Conservation (phyloP, 345 rosid species). For the Kernera saxatilis region DNA sequence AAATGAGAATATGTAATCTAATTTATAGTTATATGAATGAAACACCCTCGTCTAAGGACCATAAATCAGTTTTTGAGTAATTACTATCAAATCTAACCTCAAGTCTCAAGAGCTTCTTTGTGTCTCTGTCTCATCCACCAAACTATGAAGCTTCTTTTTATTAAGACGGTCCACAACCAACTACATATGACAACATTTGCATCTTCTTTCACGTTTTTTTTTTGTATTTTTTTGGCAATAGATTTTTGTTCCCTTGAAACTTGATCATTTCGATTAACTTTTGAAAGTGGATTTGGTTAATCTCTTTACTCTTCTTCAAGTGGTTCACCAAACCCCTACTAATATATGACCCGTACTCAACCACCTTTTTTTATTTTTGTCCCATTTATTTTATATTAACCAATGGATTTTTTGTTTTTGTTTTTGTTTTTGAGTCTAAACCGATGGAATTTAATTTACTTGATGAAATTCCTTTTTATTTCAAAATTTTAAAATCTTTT, state of each 20-base stretch:
- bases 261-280: not conserved
- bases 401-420: not conserved
- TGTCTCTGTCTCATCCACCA: slow-evolving; percentile 13
- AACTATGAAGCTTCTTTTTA: slow-evolving; percentile 5
- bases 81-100: not conserved
- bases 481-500: not conserved
- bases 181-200: not conserved
- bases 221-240: not conserved
- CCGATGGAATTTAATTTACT: not conserved
- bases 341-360: not conserved
- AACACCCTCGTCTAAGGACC: not conserved
- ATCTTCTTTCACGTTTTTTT: not conserved
- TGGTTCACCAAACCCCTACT: slow-evolving; percentile 24
- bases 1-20: not conserved
- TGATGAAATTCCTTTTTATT: not conserved
- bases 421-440: not conserved
- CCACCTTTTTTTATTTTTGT: not conserved
- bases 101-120: not conserved
- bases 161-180: not conserved
- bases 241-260: not conserved
- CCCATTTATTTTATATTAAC: not conserved
- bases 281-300: slow-evolving; percentile 15
- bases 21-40: no score
- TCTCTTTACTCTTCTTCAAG: not conserved
- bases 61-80: not conserved